phyloP scores from a whole-genome alignment of 805 yeast species.

The Diddensiella santjacobensis region DNA sequence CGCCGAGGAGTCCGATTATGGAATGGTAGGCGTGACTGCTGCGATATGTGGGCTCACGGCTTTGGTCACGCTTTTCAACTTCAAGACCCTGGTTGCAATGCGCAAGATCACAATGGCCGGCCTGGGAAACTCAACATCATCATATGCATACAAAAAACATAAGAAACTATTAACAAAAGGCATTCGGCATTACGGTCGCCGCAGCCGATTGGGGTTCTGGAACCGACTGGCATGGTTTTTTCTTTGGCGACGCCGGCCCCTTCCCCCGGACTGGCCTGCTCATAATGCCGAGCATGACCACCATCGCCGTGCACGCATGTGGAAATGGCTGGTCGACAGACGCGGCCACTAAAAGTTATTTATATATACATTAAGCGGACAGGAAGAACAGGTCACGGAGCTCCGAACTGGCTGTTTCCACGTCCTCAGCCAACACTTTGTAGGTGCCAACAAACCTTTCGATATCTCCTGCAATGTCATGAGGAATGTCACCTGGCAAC shows the following conservation, averaged over 20 bases:
- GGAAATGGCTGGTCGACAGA: conserved; percentile 24
- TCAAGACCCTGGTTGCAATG: conserved; percentile 55
- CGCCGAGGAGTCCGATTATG: conserved; percentile 74
- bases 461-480: conserved; percentile 15
- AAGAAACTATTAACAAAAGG: background rate
- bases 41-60: conserved; percentile 42
- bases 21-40: conserved; percentile 62
- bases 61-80: conserved; percentile 50
- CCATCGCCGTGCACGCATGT: conserved; percentile 11
- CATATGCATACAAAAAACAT: background rate
- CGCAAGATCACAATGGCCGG: conserved; percentile 60
- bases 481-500: conserved; percentile 20
- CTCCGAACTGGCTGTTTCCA: conserved; percentile 16
- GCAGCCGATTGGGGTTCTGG: background rate
- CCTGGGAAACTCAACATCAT: background rate
- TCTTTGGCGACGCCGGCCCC: background rate
- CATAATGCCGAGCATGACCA: conserved; percentile 1
- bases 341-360: background rate
- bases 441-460: conserved; percentile 18
- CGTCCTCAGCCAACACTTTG: conserved; percentile 16
- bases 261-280: background rate
- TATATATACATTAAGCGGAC: background rate
- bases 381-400: conserved; percentile 18
- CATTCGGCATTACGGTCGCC: background rate
- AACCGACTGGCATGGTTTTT: background rate